Conservation (phyloP, 2,329 filamentous ascomycete species). For the Escovopsis sp. region DNA sequence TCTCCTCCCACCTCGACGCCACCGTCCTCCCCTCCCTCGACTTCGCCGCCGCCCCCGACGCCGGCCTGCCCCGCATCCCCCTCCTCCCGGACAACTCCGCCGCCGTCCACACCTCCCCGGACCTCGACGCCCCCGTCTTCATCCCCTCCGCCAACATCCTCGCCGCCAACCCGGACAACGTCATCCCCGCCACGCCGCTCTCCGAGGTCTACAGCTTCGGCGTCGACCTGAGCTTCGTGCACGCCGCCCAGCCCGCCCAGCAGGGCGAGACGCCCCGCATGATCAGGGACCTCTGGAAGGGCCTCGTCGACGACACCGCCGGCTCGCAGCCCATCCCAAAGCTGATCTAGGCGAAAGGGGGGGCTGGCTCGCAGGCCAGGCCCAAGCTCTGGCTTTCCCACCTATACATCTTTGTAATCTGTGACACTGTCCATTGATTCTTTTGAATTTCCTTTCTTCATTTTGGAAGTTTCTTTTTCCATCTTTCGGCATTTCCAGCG, state of each 20-base stretch:
- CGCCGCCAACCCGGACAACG: slow-evolving; percentile 38
- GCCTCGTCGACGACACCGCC: slow-evolving; percentile 36
- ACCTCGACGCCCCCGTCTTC: slow-evolving; percentile 24
- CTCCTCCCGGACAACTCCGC: slow-evolving; percentile 44
- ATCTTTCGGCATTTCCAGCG: background rate
- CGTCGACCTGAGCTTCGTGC: slow-evolving; percentile 37
- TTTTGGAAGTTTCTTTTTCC: slow-evolving; percentile 3
- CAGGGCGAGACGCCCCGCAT: slow-evolving; percentile 24
- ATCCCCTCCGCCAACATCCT: slow-evolving; percentile 36
- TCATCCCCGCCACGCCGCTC: slow-evolving; percentile 34
- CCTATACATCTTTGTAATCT: too few species aligned
- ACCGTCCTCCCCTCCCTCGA: slow-evolving; percentile 34
- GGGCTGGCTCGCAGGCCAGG: too few species aligned
- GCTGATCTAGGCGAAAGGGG: background rate
- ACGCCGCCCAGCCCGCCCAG: slow-evolving; percentile 17
- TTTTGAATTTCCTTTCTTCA: background rate
- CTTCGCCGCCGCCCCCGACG: slow-evolving; percentile 15
- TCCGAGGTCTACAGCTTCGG: slow-evolving; percentile 44
- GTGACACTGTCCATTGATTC: background rate
- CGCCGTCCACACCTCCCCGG: slow-evolving; percentile 27
- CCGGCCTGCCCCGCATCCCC: slow-evolving; percentile 36
- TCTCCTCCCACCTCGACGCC: slow-evolving; percentile 31
- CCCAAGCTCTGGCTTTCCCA: too few species aligned
- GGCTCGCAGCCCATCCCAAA: slow-evolving; percentile 9
- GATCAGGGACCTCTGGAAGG: slow-evolving; percentile 39